A percentile compares a stretch with the other conserved stretches of the same genome.
These are phyloP conservation scores for Coniochaeta pulveracea DNA, from an alignment of 2,329 filamentous ascomycete species.

Conservation along the genomic window DNA sequence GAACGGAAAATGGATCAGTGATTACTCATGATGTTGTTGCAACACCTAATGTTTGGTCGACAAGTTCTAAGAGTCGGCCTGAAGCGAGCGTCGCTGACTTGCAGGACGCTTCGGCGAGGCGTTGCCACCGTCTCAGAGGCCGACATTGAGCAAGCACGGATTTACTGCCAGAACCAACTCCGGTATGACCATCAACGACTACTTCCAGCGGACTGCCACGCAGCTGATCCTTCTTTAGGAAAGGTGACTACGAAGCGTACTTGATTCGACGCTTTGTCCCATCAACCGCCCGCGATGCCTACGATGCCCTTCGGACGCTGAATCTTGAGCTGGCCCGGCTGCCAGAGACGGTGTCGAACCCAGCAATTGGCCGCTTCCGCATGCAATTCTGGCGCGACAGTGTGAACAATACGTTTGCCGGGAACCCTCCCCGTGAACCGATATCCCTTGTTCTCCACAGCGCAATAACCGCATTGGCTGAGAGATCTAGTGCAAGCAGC, in stretches of 20 bases:
- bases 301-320: constrained; percentile 81
- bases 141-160: constrained; percentile 39
- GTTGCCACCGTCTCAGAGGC: constrained; percentile 32
- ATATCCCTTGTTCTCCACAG: constrained; percentile 75
- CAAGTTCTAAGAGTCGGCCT: constrained; percentile 25
- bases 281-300: constrained; percentile 61
- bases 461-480: constrained; percentile 52
- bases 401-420: constrained; percentile 65
- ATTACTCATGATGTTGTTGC: too few species aligned
- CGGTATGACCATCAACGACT: constrained; percentile 3
- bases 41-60: too few species aligned
- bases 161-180: constrained; percentile 43
- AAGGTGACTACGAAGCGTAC: constrained; percentile 82
- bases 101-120: constrained; percentile 18
- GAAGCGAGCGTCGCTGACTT: constrained; percentile 15
- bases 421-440: constrained; percentile 76
- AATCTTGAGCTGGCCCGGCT: constrained; percentile 88
- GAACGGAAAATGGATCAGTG: too few species aligned
- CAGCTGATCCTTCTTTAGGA: constrained; percentile 33
- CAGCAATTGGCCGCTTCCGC: constrained; percentile 78
- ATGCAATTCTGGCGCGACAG: constrained; percentile 94
- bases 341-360: constrained; percentile 78
- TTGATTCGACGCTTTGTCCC: constrained; percentile 80
- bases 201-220: background rate
- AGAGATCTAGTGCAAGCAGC: constrained; percentile 24